phyloP scores from a whole-genome alignment of 768 basidiomycete species.

The Boletus subparvulus region DNA sequence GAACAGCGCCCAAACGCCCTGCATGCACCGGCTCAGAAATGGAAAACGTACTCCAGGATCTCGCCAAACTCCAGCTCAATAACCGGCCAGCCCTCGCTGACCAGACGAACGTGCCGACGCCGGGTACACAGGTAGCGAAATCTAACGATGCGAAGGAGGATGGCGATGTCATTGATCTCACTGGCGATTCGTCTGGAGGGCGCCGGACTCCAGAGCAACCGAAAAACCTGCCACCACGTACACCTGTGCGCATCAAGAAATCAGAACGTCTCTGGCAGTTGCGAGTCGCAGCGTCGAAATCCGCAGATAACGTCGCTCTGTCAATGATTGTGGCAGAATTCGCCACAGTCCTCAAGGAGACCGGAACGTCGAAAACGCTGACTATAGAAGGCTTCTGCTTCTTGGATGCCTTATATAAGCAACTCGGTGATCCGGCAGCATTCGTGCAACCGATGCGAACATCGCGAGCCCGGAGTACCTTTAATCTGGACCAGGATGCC shows the following conservation, averaged over 20 bases:
- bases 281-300: conserved; percentile 40
- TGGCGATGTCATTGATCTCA: conserved; percentile 47
- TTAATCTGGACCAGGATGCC: conserved; percentile 38
- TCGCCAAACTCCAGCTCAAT: conserved; percentile 60
- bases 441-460: conserved; percentile 53
- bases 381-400: conserved; percentile 73
- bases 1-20: conserved; percentile 14
- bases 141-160: conserved; percentile 21
- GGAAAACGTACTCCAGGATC: conserved; percentile 55
- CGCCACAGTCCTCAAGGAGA: conserved; percentile 54
- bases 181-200: conserved; percentile 35
- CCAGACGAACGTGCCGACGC: conserved; percentile 40
- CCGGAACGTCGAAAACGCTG: conserved; percentile 61
- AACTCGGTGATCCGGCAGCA: conserved; percentile 66
- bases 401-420: conserved; percentile 67
- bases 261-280: conserved; percentile 53
- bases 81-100: conserved; percentile 51
- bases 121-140: conserved; percentile 35
- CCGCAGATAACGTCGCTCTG: conserved; percentile 56
- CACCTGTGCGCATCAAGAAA: conserved; percentile 35
- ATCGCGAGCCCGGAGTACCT: conserved; percentile 41
- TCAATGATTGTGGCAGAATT: conserved; percentile 59
- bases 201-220: conserved; percentile 23
- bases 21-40: conserved; percentile 43
- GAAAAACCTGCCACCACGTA: conserved; percentile 28